Evolutionary conservation across 2,329 filamentous ascomycete genomes (phyloP).

Genomic region (Colletotrichum paranaense): DNA sequence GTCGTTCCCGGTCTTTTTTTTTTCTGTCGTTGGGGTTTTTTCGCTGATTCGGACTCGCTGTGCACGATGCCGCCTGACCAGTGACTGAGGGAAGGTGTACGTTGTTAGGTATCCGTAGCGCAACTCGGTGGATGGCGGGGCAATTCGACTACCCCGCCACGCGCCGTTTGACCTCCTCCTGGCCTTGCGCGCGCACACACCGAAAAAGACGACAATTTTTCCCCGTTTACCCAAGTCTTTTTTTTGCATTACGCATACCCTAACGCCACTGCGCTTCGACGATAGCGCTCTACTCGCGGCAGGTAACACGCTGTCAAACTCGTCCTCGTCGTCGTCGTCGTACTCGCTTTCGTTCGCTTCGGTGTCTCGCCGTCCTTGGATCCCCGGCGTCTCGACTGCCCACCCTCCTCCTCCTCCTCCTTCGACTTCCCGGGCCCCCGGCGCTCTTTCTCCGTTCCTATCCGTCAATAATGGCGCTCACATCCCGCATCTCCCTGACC

Average conservation of each 20-base stretch:
- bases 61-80: neutral
- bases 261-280: neutral
- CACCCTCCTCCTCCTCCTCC: neutral
- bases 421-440: neutral
- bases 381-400: neutral
- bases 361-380: neutral
- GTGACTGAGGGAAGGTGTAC: no score
- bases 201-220: neutral
- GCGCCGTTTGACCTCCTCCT: neutral
- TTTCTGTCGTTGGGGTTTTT: neutral
- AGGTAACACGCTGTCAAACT: neutral
- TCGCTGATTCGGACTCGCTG: neutral
- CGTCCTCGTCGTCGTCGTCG: constrained; percentile 8
- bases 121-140: neutral
- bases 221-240: neutral
- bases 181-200: neutral
- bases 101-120: no score
- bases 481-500: constrained; percentile 55
- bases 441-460: constrained; percentile 10
- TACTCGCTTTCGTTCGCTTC: constrained; percentile 1
- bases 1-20: neutral
- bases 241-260: neutral
- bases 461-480: constrained; percentile 56
- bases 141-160: constrained; percentile 11
- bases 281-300: neutral